Base-by-base conservation (phyloP, 768 basidiomycete genomes). In the Trametes elegans region DNA sequence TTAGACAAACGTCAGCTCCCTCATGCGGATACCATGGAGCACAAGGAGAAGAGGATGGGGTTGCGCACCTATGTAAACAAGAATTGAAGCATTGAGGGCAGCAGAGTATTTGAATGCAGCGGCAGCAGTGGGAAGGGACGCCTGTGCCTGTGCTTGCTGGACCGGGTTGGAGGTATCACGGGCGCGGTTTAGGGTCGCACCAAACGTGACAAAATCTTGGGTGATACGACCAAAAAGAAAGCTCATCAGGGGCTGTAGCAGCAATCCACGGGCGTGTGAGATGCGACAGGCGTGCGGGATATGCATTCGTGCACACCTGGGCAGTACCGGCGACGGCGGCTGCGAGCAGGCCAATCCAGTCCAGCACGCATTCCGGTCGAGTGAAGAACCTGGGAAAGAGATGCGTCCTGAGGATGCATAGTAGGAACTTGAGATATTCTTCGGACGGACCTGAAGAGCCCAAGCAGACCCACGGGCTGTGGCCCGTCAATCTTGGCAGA, bases 191-290 rank as follows among this genome's bases (percentile, higher is more conserved):
- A 76, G 32, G 10, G 69, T 59, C 0, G 26, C 55, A 5, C 73
- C 72, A 62, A 92, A 92, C 8, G 59, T 48, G 63, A 91, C 86
- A 70, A 92, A 93, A 31, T 77, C 71, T 61, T 90, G 79, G 0
- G 87, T 87, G 42, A 94, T 80, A 48, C 82, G 83, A 29, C 93
- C 93, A 67, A 97, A 96, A 34, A 97, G 77, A 46, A 96, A 72
- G 57, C 82, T 82, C 87, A 91, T 88, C 32, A 89, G 73, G 5
- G 87, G 88, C 84, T 88, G 52, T 5, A 21, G 32, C 40, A 7
- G 16, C 7, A 18, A n/a, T n/a, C n/a, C n/a, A n/a, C n/a, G n/a
- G n/a, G n/a, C n/a, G n/a, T 27, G 48, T 53, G 23, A 24, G 10
- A 2, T 18, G 16, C 32, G 18, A 24, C 45, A n/a, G n/a, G 27